These are phyloP conservation scores for Paramecium sexaurelia DNA, from an alignment of 73 alveolate genomes.

Conservation along the genomic window DNA sequence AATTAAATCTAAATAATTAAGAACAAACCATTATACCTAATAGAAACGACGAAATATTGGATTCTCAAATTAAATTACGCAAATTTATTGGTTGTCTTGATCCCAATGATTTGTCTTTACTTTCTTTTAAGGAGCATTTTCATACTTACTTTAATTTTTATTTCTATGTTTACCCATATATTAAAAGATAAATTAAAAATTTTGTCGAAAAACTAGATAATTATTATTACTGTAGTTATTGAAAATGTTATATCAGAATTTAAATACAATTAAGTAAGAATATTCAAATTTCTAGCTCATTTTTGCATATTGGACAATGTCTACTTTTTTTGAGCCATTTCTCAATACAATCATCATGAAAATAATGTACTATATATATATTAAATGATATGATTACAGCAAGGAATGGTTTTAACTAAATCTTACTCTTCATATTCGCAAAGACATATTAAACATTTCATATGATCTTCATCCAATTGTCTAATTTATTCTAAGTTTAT, in stretches of 20 bases:
- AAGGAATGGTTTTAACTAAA: slow-evolving; percentile 28
- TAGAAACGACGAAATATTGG: slow-evolving; percentile 4
- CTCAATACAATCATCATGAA: slow-evolving; percentile 88
- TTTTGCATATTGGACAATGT: slow-evolving; percentile 70
- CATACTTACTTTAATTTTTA: slow-evolving; percentile 2
- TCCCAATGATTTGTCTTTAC: slow-evolving; percentile 51
- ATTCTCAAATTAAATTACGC: neutral
- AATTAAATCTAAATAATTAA: slow-evolving; percentile 59
- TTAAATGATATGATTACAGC: neutral
- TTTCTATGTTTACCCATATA: slow-evolving; percentile 33
- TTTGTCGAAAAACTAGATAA: too few relatives aligned
- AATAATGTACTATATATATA: slow-evolving; percentile 71
- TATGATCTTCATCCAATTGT: slow-evolving; percentile 34
- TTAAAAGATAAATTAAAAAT: neutral
- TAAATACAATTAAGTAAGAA: neutral
- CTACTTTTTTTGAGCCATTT: slow-evolving; percentile 75
- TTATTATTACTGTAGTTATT: too few relatives aligned
- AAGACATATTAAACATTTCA: slow-evolving; percentile 25
- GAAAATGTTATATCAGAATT: too few relatives aligned
- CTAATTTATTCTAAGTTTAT: neutral
- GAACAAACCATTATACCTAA: neutral
- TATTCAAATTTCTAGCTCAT: slow-evolving; percentile 3
- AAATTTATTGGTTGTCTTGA: neutral
- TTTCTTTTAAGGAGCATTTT: slow-evolving; percentile 16
- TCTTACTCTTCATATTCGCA: slow-evolving; percentile 2